Conservation (phyloP, 78 protist species). For the Tieghemostelium lacteum region DNA sequence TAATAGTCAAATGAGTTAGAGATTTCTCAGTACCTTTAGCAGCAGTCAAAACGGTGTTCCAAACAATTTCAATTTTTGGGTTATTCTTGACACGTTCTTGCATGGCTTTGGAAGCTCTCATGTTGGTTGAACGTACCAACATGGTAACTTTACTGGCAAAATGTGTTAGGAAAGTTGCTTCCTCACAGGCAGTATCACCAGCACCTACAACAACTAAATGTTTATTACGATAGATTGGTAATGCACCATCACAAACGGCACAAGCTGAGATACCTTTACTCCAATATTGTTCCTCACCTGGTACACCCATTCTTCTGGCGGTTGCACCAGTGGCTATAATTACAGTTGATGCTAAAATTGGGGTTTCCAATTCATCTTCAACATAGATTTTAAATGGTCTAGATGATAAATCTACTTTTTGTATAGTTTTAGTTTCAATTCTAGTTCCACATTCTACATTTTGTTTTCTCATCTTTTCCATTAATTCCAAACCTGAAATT, state of each 20-base stretch:
- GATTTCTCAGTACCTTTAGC: conserved; percentile 72
- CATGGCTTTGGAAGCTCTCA: conserved; percentile 93
- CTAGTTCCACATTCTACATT: conserved; percentile 66
- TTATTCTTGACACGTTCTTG: conserved; percentile 61
- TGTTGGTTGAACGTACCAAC: conserved; percentile 86
- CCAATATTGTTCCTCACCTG: conserved; percentile 82
- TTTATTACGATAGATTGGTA: conserved; percentile 86
- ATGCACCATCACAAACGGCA: conserved; percentile 92
- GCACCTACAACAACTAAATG: conserved; percentile 92
- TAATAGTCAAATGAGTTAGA: neutral
- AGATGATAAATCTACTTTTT: conserved; percentile 22
- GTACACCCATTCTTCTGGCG: conserved; percentile 78
- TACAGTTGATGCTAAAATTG: conserved; percentile 66
- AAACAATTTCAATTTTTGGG: conserved; percentile 82
- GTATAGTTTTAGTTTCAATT: conserved; percentile 55
- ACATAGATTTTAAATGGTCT: conserved; percentile 53
- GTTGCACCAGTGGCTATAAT: conserved; percentile 91
- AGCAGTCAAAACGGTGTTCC: conserved; percentile 76
- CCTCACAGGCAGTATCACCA: conserved; percentile 94
- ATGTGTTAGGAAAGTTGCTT: conserved; percentile 90
- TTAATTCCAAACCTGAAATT: conserved; percentile 83
- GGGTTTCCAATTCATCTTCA: conserved; percentile 25
- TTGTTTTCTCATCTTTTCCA: conserved; percentile 81
- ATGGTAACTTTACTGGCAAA: conserved; percentile 73
- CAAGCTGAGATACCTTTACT: conserved; percentile 90